These are phyloP conservation scores for Blepharisma stoltei DNA, from an alignment of 73 alveolate genomes.

Conservation along the genomic window DNA sequence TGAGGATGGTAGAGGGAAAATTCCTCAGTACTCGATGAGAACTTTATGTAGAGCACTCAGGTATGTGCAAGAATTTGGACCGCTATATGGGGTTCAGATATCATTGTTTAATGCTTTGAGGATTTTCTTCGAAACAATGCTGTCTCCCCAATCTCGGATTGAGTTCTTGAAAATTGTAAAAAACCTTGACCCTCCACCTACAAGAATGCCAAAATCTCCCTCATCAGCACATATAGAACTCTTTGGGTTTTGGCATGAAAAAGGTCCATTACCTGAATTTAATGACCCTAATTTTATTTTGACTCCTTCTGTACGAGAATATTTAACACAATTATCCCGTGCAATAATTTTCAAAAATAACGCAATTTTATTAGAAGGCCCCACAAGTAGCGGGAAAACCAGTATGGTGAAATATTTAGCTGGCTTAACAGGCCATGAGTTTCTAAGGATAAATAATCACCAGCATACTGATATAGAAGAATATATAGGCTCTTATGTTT, in stretches of 20 bases:
- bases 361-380: slow-evolving; percentile 97
- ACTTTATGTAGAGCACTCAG: slow-evolving; percentile 49
- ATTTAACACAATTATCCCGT: slow-evolving; percentile 65
- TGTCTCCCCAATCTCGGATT: background rate
- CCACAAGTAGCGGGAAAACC: slow-evolving; percentile 99
- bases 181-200: background rate
- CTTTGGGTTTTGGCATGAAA: slow-evolving; percentile 1
- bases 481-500: slow-evolving; percentile 91
- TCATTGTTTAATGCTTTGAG: slow-evolving; percentile 18
- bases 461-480: slow-evolving; percentile 97
- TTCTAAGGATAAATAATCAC: slow-evolving; percentile 97
- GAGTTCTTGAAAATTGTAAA: background rate
- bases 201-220: background rate
- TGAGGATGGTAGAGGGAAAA: slow-evolving; percentile 29
- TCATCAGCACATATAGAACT: background rate
- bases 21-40: slow-evolving; percentile 46
- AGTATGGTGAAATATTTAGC: slow-evolving; percentile 92
- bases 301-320: slow-evolving; percentile 67
- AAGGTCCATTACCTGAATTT: slow-evolving; percentile 27
- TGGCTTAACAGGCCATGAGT: slow-evolving; percentile 79
- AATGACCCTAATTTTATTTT: slow-evolving; percentile 60
- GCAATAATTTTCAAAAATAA: slow-evolving; percentile 79
- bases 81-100: background rate
- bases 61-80: slow-evolving; percentile 25
- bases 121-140: background rate